phyloP scores from a whole-genome alignment of 371 early-diverging fungal species.

The Rhizomucor pusillus region DNA sequence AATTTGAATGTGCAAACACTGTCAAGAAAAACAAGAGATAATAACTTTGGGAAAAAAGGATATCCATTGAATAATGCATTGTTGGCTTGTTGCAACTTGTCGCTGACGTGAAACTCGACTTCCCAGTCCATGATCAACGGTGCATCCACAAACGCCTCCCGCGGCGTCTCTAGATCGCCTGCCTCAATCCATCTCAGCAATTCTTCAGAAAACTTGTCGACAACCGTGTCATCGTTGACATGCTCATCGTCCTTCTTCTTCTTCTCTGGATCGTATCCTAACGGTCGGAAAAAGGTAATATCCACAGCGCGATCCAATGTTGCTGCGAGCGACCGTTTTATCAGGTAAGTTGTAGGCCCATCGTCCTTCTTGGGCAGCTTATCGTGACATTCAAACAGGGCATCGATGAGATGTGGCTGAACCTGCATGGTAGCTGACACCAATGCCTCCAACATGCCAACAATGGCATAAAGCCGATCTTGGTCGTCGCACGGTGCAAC shows the following conservation, averaged over 20 bases:
- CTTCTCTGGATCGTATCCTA: too few species aligned
- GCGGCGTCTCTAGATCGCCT: slow-evolving; percentile 34
- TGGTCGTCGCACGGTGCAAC: neutral
- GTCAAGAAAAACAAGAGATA: neutral
- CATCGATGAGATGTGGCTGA: neutral
- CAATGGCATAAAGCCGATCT: slow-evolving; percentile 11
- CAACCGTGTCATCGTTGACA: slow-evolving; percentile 11
- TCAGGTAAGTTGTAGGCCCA: slow-evolving; percentile 3
- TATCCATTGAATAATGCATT: slow-evolving; percentile 35
- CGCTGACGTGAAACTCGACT: slow-evolving; percentile 59
- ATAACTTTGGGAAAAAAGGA: slow-evolving; percentile 21
- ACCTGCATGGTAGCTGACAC: slow-evolving; percentile 8
- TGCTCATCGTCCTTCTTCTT: neutral
- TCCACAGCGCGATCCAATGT: slow-evolving; percentile 4
- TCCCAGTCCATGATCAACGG: slow-evolving; percentile 83
- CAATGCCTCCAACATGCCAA: slow-evolving; percentile 11
- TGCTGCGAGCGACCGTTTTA: slow-evolving; percentile 6
- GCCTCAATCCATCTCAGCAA: slow-evolving; percentile 47
- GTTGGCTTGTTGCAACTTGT: slow-evolving; percentile 52
- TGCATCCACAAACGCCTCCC: slow-evolving; percentile 54
- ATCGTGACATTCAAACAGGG: slow-evolving; percentile 7
- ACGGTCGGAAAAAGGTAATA: slow-evolving; percentile 1
- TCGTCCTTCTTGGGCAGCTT: neutral
- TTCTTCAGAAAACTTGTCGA: slow-evolving; percentile 39
- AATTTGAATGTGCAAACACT: slow-evolving; percentile 3